phyloP scores from a whole-genome alignment of 2,329 filamentous ascomycete genomes.

The Aspergillus sergii region DNA sequence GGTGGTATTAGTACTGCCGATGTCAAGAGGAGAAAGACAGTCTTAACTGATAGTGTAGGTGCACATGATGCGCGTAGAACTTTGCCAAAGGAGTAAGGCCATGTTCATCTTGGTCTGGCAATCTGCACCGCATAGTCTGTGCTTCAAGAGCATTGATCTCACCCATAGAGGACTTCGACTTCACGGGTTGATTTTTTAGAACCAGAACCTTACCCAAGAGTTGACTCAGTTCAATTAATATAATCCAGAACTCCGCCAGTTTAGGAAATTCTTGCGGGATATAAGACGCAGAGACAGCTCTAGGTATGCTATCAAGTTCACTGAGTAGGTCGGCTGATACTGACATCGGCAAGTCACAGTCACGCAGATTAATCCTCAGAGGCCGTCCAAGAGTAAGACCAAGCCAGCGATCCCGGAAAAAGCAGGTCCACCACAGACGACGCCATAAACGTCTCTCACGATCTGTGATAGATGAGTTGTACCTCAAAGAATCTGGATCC shows the following conservation, averaged over 20 bases:
- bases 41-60: slow-evolving; percentile 33
- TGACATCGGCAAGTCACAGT: slow-evolving; percentile 40
- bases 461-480: slow-evolving; percentile 23
- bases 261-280: slow-evolving; percentile 25
- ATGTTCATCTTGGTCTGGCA: slow-evolving; percentile 21
- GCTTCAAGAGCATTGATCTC: slow-evolving; percentile 27
- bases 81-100: slow-evolving; percentile 14
- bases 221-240: slow-evolving; percentile 27
- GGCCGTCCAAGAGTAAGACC: slow-evolving; percentile 44
- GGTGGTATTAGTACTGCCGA: slow-evolving; percentile 9
- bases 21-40: not conserved
- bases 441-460: slow-evolving; percentile 36
- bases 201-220: slow-evolving; percentile 27
- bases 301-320: slow-evolving; percentile 21
- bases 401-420: slow-evolving; percentile 46
- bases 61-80: slow-evolving; percentile 30
- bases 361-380: slow-evolving; percentile 41
- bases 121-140: slow-evolving; percentile 18
- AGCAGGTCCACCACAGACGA: slow-evolving; percentile 46
- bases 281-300: slow-evolving; percentile 12
- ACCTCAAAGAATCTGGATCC: slow-evolving; percentile 19
- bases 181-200: slow-evolving; percentile 25
- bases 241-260: slow-evolving; percentile 30
- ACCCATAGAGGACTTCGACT: slow-evolving; percentile 18
- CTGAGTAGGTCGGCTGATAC: slow-evolving; percentile 27